Evolutionary conservation across 179 eudicot species (phyloP).

Genomic region (Silene noctiflora): DNA sequence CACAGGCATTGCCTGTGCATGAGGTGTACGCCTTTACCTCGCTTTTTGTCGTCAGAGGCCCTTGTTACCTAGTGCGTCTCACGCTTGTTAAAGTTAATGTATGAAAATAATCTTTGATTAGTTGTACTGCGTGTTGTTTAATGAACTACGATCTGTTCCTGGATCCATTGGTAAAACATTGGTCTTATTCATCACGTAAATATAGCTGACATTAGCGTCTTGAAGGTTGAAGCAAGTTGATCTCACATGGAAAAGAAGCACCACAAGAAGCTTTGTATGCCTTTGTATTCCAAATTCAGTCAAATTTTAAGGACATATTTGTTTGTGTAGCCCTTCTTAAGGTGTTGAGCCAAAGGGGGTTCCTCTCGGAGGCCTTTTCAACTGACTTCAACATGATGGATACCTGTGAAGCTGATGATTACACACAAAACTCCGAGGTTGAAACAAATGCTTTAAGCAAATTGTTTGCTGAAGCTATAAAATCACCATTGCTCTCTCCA

Average conservation of each 20-base stretch:
- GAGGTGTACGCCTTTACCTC: too few relatives aligned
- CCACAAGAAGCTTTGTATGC: slow-evolving; percentile 18
- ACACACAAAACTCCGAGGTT: slow-evolving; percentile 46
- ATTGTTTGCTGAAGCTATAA: slow-evolving; percentile 95
- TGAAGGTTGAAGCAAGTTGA: slow-evolving; percentile 6
- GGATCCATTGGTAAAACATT: background rate
- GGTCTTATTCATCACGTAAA: background rate
- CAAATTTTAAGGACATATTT: slow-evolving; percentile 19
- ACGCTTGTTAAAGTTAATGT: too few relatives aligned
- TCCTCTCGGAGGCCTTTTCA: slow-evolving; percentile 50
- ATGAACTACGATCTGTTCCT: background rate
- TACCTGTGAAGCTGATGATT: slow-evolving; percentile 56
- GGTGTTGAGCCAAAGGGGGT: slow-evolving; percentile 71
- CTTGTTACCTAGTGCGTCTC: too few relatives aligned
- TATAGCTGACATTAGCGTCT: background rate
- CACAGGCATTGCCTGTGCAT: too few relatives aligned
- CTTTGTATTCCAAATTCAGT: slow-evolving; percentile 10
- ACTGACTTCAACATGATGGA: slow-evolving; percentile 40
- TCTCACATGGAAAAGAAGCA: slow-evolving; percentile 13
- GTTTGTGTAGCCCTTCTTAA: slow-evolving; percentile 66
- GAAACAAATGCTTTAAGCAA: slow-evolving; percentile 37
- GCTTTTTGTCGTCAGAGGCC: too few relatives aligned
- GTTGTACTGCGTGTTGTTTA: background rate
- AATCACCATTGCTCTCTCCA: slow-evolving; percentile 87
- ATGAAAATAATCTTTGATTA: background rate